Conservation (phyloP, 73 alveolate genomes). For the Effrenium voratum region DNA sequence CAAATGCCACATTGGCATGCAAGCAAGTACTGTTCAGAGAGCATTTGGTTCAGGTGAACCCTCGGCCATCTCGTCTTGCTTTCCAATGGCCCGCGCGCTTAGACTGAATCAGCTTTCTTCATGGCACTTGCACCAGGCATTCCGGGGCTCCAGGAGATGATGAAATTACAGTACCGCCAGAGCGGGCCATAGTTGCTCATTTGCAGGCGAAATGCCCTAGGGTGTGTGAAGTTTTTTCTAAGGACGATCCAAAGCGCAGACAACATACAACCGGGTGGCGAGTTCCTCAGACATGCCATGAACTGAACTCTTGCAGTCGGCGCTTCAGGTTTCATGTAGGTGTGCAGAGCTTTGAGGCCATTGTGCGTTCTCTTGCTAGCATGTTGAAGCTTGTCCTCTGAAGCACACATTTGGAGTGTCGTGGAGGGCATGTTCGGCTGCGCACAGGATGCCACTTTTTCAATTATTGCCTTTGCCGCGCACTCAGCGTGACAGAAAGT, state of each 20-base stretch:
- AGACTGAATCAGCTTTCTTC: neutral
- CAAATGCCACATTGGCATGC: neutral
- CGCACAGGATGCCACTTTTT: conserved; percentile 47
- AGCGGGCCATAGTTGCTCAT: neutral
- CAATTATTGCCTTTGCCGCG: conserved; percentile 60
- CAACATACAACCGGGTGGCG: conserved; percentile 45
- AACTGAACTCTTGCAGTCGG: neutral
- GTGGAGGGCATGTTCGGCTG: neutral
- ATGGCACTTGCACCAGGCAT: neutral
- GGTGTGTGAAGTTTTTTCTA: neutral
- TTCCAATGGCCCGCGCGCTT: conserved; percentile 20
- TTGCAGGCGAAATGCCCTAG: neutral
- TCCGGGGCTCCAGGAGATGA: conserved; percentile 41
- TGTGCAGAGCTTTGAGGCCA: conserved; percentile 35
- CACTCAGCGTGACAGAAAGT: neutral
- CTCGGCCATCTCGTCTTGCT: neutral
- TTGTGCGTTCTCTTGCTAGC: neutral
- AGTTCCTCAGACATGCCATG: neutral
- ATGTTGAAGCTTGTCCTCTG: neutral
- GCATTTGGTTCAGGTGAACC: neutral
- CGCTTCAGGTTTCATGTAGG: conserved; percentile 48
- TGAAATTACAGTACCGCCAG: conserved; percentile 54
- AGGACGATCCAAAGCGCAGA: conserved; percentile 65
- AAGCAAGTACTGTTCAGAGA: neutral
- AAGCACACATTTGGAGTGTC: neutral